A percentile compares a stretch with the other conserved stretches of the same genome.
Evolutionary conservation across 345 rosid species (phyloP).

Genomic region (Heritiera fomes): DNA sequence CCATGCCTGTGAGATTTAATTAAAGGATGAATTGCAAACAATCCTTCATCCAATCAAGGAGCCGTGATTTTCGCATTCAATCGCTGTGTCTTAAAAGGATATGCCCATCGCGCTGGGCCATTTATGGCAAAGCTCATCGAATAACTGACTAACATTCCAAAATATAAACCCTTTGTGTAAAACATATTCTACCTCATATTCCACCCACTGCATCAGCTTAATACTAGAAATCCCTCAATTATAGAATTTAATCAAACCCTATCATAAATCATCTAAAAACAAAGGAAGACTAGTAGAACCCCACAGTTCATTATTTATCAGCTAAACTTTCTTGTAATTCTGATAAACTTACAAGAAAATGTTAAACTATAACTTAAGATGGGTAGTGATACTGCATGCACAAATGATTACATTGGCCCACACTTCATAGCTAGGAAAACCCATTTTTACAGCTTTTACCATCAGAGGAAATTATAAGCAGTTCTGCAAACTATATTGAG

Average conservation of each 20-base stretch:
- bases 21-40: background rate
- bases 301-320: background rate
- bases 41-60: background rate
- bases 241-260: background rate
- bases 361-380: background rate
- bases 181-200: background rate
- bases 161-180: background rate
- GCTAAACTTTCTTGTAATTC: background rate
- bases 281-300: background rate
- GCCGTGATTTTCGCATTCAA: background rate
- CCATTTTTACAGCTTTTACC: background rate
- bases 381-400: background rate
- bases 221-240: background rate
- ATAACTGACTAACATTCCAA: constrained; percentile 5
- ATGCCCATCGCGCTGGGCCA: background rate
- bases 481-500: background rate
- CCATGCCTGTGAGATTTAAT: background rate
- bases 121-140: background rate
- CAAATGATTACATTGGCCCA: background rate
- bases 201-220: background rate
- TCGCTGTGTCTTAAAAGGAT: constrained; percentile 1
- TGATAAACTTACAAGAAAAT: background rate
- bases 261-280: background rate
- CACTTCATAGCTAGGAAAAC: background rate
- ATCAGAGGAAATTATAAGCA: background rate